A percentile compares a stretch with the other conserved stretches of the same genome.
Conservation (phyloP, 352 stramenopile species). For the Globisporangium megalacanthum region DNA sequence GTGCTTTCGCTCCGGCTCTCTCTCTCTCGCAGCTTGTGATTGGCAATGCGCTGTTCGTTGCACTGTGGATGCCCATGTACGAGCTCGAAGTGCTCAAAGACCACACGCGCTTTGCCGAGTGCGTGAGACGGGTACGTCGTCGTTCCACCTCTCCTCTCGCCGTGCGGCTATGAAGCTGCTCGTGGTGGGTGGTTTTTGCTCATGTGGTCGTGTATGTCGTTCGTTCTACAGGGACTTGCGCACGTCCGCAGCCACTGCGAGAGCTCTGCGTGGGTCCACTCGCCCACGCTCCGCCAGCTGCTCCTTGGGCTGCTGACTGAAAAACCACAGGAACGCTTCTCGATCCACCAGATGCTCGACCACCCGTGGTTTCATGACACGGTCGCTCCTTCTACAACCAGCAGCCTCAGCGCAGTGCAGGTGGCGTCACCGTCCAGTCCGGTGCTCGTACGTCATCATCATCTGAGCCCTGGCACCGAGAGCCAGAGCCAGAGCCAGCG, state of each 20-base stretch:
- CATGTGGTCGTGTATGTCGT: not conserved
- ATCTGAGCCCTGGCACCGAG: not conserved
- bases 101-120: conserved; percentile 35
- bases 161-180: not conserved
- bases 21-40: conserved; percentile 49
- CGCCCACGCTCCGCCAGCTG: conserved; percentile 28
- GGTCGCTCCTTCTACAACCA: not conserved
- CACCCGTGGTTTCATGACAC: conserved; percentile 40
- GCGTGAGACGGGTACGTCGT: conserved; percentile 18
- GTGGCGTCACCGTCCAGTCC: not conserved
- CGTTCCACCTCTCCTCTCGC: not conserved
- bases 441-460: conserved; percentile 7
- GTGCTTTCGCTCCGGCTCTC: not conserved
- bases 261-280: conserved; percentile 42
- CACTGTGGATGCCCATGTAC: conserved; percentile 84
- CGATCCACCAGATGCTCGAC: conserved; percentile 38
- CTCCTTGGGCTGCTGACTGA: conserved; percentile 40
- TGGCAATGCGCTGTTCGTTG: conserved; percentile 72
- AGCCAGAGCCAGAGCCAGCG: not conserved
- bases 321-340: conserved; percentile 28
- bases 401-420: not conserved
- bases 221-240: conserved; percentile 21
- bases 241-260: conserved; percentile 26
- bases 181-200: too few relatives aligned
- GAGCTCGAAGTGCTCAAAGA: conserved; percentile 72